Percentiles rank a stretch among this genome's conserved stretches.
Evolutionary conservation across 2,329 filamentous ascomycete species (phyloP).

Genomic region (Trichophyton verrucosum): DNA sequence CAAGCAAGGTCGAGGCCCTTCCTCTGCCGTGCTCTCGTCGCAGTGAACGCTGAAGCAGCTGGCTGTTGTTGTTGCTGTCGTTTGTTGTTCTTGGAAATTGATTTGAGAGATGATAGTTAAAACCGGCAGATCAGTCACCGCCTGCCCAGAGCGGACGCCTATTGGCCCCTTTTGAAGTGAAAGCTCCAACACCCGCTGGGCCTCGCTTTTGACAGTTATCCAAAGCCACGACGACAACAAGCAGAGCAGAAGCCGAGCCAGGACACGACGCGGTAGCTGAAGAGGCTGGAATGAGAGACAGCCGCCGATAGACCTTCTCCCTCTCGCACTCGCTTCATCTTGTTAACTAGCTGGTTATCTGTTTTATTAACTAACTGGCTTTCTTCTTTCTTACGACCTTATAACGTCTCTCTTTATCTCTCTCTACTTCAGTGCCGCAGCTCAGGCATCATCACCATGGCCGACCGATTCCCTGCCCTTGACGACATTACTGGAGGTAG

Average conservation of each 20-base stretch:
- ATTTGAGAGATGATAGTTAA: not conserved
- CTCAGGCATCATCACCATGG: slow-evolving; percentile 40
- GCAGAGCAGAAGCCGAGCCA: not conserved
- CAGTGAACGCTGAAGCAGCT: too few relatives aligned
- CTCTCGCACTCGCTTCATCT: not conserved
- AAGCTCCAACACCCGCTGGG: not conserved
- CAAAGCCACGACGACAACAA: not conserved
- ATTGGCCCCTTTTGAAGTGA: slow-evolving; percentile 1
- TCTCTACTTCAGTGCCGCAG: slow-evolving; percentile 3
- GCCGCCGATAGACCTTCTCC: not conserved
- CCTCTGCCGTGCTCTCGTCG: too few relatives aligned
- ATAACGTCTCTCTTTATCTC: slow-evolving; percentile 5
- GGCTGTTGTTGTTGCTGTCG: not conserved
- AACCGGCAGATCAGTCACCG: not conserved
- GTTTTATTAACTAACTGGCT: not conserved
- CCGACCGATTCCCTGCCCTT: slow-evolving; percentile 65
- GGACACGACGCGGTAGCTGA: not conserved
- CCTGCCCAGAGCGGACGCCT: not conserved
- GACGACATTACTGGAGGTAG: slow-evolving; percentile 49
- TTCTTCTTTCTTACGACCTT: not conserved
- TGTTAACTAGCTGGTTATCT: not conserved
- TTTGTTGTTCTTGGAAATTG: not conserved
- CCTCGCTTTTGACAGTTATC: not conserved
- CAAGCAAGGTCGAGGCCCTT: too few relatives aligned
- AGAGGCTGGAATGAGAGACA: not conserved